phyloP scores from a whole-genome alignment of 2,329 filamentous ascomycete genomes.

The Lachnellula arida region DNA sequence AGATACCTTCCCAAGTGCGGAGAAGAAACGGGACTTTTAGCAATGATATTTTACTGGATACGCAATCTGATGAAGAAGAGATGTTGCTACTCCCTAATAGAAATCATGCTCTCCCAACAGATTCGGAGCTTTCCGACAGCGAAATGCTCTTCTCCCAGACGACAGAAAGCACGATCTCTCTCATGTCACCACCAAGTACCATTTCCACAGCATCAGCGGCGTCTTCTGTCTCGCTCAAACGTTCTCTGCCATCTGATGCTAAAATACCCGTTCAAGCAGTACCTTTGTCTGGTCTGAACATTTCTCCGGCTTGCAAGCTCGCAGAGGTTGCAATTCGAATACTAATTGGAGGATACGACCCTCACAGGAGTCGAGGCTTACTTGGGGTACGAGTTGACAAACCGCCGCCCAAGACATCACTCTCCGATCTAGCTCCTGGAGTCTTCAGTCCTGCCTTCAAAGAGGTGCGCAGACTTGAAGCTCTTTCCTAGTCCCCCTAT shows the following conservation, averaged over 20 bases:
- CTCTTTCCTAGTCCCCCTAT: not conserved
- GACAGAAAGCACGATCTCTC: not conserved
- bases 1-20: not conserved
- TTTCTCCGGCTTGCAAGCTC: constrained; percentile 5
- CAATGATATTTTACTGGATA: not conserved
- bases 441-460: constrained; percentile 28
- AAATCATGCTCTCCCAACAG: not conserved
- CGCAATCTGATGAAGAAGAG: not conserved
- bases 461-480: constrained; percentile 14
- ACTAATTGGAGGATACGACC: constrained; percentile 10
- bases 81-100: not conserved
- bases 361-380: not conserved
- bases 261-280: not conserved
- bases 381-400: constrained; percentile 13
- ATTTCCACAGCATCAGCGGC: not conserved
- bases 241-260: not conserved
- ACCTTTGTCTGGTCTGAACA: not conserved
- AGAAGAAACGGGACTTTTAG: not conserved
- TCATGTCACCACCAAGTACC: constrained; percentile 1
- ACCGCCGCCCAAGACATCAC: constrained; percentile 4
- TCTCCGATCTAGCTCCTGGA: constrained; percentile 20
- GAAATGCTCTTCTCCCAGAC: constrained; percentile 14
- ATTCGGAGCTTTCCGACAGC: not conserved
- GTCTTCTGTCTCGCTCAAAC: not conserved
- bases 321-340: constrained; percentile 10